These are phyloP conservation scores for Daphne laureola DNA, from an alignment of 441 rosid genomes.

Conservation along the genomic window DNA sequence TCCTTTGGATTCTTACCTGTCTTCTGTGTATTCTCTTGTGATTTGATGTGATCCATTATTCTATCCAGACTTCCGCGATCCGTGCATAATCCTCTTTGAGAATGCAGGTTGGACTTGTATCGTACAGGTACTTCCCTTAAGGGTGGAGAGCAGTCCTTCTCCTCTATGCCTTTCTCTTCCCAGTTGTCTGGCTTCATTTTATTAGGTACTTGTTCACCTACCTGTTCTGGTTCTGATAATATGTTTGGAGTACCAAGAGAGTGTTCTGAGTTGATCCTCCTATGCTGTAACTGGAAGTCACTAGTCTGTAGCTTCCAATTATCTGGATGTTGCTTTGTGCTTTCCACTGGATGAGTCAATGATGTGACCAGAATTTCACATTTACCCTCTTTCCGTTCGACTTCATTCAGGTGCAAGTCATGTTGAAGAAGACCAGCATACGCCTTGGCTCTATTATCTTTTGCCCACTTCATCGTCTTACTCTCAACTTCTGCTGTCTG, in stretches of 20 bases:
- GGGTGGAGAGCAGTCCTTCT: constrained; percentile 13
- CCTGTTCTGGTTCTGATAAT: constrained; percentile 13
- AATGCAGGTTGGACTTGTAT: constrained; percentile 19
- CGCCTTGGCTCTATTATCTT: constrained; percentile 13
- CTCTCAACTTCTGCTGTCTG: constrained; percentile 20
- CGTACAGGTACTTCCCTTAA: constrained; percentile 16
- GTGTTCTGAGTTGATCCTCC: constrained; percentile 14
- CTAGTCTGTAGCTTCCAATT: constrained; percentile 2
- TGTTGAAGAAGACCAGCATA: constrained; percentile 14
- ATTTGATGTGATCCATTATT: constrained; percentile 14
- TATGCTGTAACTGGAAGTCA: constrained; percentile 11
- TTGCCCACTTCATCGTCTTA: constrained; percentile 14
- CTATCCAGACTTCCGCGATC: constrained; percentile 17
- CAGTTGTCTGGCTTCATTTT: constrained; percentile 16
- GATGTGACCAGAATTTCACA: constrained; percentile 9
- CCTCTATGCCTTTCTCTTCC: constrained; percentile 7
- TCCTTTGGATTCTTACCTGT: constrained; percentile 33
- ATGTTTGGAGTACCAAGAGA: constrained; percentile 17
- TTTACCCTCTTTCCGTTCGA: constrained; percentile 20
- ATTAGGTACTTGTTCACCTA: constrained; percentile 9
- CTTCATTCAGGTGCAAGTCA: constrained; percentile 12
- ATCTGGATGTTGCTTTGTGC: constrained; percentile 9
- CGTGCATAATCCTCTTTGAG: constrained; percentile 30
- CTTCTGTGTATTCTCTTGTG: constrained; percentile 19
- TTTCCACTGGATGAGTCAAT: constrained; percentile 13